phyloP scores from a whole-genome alignment of 208 protist species.

The Leishmania mexicana region DNA sequence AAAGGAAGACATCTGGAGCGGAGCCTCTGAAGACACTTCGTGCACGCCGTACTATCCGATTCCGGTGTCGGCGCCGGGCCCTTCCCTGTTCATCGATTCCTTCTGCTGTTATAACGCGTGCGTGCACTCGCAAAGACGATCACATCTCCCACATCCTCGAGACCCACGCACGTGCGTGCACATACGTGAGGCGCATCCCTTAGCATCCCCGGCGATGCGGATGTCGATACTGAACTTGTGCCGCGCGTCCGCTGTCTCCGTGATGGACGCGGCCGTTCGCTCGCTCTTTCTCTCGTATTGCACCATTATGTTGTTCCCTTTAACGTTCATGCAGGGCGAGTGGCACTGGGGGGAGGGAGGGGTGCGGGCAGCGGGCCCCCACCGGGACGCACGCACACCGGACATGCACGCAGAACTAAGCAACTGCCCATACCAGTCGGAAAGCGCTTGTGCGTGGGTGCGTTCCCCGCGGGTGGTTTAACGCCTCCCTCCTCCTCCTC shows the following conservation, averaged over 20 bases:
- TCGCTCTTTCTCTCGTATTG: background rate
- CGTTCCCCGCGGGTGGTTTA: background rate
- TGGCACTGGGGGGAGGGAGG: background rate
- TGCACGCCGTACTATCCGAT: background rate
- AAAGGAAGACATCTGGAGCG: background rate
- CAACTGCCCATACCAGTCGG: background rate
- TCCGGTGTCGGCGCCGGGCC: background rate
- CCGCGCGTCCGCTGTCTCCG: background rate
- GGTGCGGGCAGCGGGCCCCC: background rate
- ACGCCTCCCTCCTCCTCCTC: background rate
- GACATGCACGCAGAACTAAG: constrained; percentile 2
- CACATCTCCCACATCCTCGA: background rate
- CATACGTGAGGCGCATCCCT: background rate
- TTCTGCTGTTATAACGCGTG: background rate
- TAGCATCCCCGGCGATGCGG: background rate
- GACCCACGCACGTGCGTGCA: background rate
- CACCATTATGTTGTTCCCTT: background rate
- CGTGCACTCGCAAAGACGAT: background rate
- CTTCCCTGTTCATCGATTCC: background rate
- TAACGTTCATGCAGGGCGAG: background rate
- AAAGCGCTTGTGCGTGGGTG: background rate
- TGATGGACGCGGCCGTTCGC: background rate
- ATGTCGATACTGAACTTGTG: too few species aligned
- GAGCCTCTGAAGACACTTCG: background rate
- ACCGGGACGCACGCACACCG: background rate